phyloP scores from a whole-genome alignment of 202 grass and related monocot genomes.

The Hordeum pubiflorum region DNA sequence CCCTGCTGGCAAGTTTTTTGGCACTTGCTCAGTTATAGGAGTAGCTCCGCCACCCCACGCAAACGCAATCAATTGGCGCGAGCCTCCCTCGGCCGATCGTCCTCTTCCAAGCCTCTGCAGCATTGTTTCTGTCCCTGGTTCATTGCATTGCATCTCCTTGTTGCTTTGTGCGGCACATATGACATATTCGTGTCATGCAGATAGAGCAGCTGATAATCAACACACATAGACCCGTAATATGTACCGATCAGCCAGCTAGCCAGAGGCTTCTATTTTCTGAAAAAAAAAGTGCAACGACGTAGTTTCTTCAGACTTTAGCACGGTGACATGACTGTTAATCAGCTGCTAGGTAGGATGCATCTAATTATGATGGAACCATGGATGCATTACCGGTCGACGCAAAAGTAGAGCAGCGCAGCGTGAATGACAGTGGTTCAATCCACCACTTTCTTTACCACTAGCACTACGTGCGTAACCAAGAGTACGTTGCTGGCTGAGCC shows the following conservation, averaged over 20 bases:
- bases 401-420: neutral
- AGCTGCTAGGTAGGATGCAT: neutral
- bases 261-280: neutral
- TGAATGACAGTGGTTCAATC: conserved; percentile 15
- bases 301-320: conserved; percentile 4
- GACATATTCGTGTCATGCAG: neutral
- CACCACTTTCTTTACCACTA: neutral
- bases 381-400: neutral
- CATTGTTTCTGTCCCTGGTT: neutral
- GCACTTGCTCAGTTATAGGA: neutral
- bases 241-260: neutral
- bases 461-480: neutral
- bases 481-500: neutral
- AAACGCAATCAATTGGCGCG: neutral
- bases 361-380: conserved; percentile 8
- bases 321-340: conserved; percentile 4
- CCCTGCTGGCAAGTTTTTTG: neutral
- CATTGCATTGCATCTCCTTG: neutral
- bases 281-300: neutral
- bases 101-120: neutral
- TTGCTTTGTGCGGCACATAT: neutral
- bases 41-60: conserved; percentile 31
- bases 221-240: no score
- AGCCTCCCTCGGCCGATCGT: neutral
- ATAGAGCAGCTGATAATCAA: neutral